Conservation (phyloP, 805 yeast species). For the Candida nonsorbophila region DNA sequence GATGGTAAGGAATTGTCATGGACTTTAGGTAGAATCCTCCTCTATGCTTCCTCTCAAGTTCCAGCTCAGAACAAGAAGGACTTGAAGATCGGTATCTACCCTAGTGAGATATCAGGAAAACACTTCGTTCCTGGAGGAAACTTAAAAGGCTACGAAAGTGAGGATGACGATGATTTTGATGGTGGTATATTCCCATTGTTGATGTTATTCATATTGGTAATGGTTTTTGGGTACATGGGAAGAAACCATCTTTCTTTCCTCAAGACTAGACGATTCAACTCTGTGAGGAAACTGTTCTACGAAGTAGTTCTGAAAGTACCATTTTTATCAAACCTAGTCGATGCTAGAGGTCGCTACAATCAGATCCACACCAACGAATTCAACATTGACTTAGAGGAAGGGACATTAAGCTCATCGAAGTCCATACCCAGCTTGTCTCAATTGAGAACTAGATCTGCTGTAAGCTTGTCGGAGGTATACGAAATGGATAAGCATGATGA, state of each 20-base stretch:
- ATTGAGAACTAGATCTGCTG: conserved; percentile 32
- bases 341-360: conserved; percentile 6
- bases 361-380: conserved; percentile 13
- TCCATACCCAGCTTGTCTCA: conserved; percentile 11
- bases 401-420: conserved; percentile 17
- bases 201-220: conserved; percentile 7
- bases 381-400: conserved; percentile 29
- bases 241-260: conserved; percentile 3
- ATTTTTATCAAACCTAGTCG: conserved; percentile 8
- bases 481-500: conserved; percentile 7
- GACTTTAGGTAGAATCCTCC: conserved; percentile 86
- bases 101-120: conserved; percentile 32
- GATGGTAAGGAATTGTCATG: conserved; percentile 87
- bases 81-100: conserved; percentile 31
- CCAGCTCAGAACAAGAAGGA: conserved; percentile 13
- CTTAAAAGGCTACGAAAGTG: conserved; percentile 8
- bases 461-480: conserved; percentile 17
- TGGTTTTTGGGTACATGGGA: conserved; percentile 8
- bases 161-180: conserved; percentile 13
- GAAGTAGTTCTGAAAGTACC: conserved; percentile 18
- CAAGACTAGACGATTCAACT: conserved; percentile 9
- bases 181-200: conserved; percentile 2
- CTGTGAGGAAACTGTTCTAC: conserved; percentile 6
- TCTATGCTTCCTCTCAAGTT: conserved; percentile 75
- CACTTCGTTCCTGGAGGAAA: conserved; percentile 28